phyloP scores from a whole-genome alignment of 2,329 filamentous ascomycete genomes.

The Exophiala spinifera region DNA sequence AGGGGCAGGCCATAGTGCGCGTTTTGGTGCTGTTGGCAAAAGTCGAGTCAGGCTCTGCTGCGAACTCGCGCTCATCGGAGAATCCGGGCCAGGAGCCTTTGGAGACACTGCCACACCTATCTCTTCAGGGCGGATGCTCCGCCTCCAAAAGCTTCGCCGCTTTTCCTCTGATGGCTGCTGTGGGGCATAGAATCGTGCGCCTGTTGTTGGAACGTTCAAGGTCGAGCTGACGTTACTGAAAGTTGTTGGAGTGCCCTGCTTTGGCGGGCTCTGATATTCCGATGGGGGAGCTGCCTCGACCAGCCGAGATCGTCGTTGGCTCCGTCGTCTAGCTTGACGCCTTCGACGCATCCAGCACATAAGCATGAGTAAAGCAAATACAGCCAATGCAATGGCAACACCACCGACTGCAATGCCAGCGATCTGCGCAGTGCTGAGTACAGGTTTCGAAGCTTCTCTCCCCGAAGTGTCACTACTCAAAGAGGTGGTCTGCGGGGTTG shows the following conservation, averaged over 20 bases:
- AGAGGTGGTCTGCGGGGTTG: conserved; percentile 14
- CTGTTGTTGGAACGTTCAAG: conserved; percentile 4
- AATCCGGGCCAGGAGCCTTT: conserved; percentile 30
- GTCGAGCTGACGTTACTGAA: conserved; percentile 9
- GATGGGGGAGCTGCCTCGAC: conserved; percentile 37
- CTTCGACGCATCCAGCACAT: conserved; percentile 36
- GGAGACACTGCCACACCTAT: conserved; percentile 34
- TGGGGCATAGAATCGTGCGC: conserved; percentile 23
- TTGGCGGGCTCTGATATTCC: conserved; percentile 18
- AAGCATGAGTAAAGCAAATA: conserved; percentile 42
- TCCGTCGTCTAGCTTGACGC: conserved; percentile 26
- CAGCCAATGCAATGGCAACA: conserved; percentile 50
- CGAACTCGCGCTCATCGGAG: conserved; percentile 35
- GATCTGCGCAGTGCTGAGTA: conserved; percentile 48
- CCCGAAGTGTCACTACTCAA: conserved; percentile 9
- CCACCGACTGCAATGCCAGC: conserved; percentile 59
- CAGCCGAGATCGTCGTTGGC: conserved; percentile 38
- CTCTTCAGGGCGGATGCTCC: conserved; percentile 30
- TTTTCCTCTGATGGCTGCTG: conserved; percentile 22
- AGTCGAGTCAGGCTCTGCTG: conserved; percentile 39
- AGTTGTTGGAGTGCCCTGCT: conserved; percentile 17
- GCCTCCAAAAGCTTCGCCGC: conserved; percentile 31
- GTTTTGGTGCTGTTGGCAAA: conserved; percentile 36
- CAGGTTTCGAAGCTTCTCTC: background rate
- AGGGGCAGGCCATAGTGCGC: conserved; percentile 39